These are phyloP conservation scores for Camellia sinensis DNA, from an alignment of 148 eudicot species.

Conservation along the genomic window DNA sequence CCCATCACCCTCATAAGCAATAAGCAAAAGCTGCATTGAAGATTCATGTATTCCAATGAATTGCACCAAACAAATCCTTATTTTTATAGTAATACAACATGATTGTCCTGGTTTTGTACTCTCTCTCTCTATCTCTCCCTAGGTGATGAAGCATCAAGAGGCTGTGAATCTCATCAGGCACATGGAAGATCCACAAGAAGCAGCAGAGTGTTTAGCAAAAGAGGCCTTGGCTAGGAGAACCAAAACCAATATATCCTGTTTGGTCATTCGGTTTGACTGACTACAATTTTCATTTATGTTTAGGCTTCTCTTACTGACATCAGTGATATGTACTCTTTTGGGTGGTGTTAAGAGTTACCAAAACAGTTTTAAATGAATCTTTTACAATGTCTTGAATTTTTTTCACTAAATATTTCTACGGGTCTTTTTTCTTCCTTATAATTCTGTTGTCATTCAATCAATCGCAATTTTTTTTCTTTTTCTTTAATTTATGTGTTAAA, in stretches of 20 bases:
- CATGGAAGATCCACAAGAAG: conserved; percentile 69
- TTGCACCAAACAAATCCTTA: too few species aligned
- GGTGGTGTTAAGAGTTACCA: background rate
- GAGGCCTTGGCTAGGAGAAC: conserved; percentile 62
- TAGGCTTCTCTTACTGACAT: background rate
- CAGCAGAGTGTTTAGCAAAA: conserved; percentile 69
- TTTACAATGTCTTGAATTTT: background rate
- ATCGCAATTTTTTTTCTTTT: too few species aligned
- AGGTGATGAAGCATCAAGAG: conserved; percentile 79
- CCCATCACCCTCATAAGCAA: too few species aligned
- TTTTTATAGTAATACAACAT: background rate
- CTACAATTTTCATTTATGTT: background rate
- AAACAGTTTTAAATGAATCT: background rate
- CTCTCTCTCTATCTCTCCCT: background rate
- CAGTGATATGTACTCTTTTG: background rate
- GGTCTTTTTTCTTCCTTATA: too few species aligned
- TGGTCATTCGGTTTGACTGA: conserved; percentile 58
- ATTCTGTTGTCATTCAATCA: too few species aligned
- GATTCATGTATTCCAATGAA: too few species aligned
- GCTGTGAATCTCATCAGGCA: conserved; percentile 82
- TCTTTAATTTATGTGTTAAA: too few species aligned
- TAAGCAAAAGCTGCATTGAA: too few species aligned
- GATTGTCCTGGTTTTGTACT: background rate
- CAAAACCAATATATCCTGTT: conserved; percentile 59
- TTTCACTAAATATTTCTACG: too few species aligned